Percentiles rank a stretch among this genome's conserved stretches.
Conservation (phyloP, 2,329 filamentous ascomycete genomes). For the Penicillium decumbens region DNA sequence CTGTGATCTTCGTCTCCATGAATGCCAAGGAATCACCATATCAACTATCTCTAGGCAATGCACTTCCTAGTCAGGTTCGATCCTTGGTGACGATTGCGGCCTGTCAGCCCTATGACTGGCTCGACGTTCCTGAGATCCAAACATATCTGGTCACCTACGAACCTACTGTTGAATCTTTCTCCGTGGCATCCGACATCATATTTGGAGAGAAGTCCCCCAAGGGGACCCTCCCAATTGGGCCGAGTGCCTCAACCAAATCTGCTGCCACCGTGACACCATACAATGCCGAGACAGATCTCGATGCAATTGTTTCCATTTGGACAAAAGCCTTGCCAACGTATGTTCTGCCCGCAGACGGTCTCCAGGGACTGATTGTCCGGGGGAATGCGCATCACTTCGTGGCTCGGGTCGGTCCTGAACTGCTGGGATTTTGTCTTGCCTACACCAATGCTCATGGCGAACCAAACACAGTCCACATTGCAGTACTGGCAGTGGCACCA, state of each 20-base stretch:
- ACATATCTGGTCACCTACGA: conserved; percentile 46
- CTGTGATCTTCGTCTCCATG: conserved; percentile 39
- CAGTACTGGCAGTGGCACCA: conserved; percentile 38
- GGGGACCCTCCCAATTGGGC: conserved; percentile 37
- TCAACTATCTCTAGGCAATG: conserved; percentile 34
- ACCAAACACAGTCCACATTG: conserved; percentile 29
- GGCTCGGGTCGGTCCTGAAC: conserved; percentile 23
- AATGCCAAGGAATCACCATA: conserved; percentile 39
- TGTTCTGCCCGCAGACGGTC: conserved; percentile 24
- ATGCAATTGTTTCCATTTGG: conserved; percentile 33
- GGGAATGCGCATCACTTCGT: conserved; percentile 34
- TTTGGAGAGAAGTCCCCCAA: conserved; percentile 32
- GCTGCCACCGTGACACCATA: conserved; percentile 17
- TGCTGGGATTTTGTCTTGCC: conserved; percentile 39
- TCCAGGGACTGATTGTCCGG: conserved; percentile 27
- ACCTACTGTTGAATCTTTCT: conserved; percentile 42
- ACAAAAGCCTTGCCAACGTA: conserved; percentile 37
- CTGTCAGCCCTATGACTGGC: conserved; percentile 45
- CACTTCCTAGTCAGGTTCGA: conserved; percentile 28
- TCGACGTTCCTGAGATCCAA: conserved; percentile 33
- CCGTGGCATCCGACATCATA: conserved; percentile 37
- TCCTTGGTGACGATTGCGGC: conserved; percentile 40
- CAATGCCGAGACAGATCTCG: conserved; percentile 24
- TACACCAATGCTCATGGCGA: conserved; percentile 28
- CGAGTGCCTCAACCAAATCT: conserved; percentile 10